phyloP scores from a whole-genome alignment of 148 eudicot species.

The Rhododendron griersonianum region DNA sequence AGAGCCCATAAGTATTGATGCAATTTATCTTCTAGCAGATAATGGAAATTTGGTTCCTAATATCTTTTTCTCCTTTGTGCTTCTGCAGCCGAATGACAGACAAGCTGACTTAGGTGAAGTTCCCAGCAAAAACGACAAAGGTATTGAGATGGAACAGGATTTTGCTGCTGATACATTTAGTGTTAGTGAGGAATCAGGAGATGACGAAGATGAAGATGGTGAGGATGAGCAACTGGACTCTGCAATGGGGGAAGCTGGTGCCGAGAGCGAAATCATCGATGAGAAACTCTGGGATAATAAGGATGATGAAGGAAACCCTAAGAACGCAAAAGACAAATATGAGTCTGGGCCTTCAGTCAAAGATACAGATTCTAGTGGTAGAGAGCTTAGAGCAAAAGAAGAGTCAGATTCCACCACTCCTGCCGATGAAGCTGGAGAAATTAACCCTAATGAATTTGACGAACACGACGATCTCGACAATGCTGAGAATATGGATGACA shows the following conservation, averaged over 20 bases:
- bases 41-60: background rate
- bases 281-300: constrained; percentile 68
- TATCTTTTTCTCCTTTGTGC: constrained; percentile 1
- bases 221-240: constrained; percentile 59
- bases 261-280: constrained; percentile 49
- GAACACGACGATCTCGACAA: constrained; percentile 37
- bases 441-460: constrained; percentile 36
- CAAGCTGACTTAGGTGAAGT: constrained; percentile 42
- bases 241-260: constrained; percentile 76
- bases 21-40: background rate
- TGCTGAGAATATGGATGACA: constrained; percentile 42
- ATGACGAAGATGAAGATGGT: constrained; percentile 41
- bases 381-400: constrained; percentile 88
- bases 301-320: constrained; percentile 61
- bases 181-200: constrained; percentile 87
- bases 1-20: background rate
- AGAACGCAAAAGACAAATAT: constrained; percentile 49
- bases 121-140: constrained; percentile 62
- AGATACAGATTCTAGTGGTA: constrained; percentile 46
- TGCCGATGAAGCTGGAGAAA: constrained; percentile 40
- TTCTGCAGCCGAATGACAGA: constrained; percentile 57
- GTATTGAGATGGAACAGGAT: constrained; percentile 82
- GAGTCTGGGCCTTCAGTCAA: constrained; percentile 68
- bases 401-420: constrained; percentile 47
- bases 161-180: constrained; percentile 53